Evolutionary conservation across 2,329 filamentous ascomycete species (phyloP).

Genomic region (Cephalotrichum gorgonifer): DNA sequence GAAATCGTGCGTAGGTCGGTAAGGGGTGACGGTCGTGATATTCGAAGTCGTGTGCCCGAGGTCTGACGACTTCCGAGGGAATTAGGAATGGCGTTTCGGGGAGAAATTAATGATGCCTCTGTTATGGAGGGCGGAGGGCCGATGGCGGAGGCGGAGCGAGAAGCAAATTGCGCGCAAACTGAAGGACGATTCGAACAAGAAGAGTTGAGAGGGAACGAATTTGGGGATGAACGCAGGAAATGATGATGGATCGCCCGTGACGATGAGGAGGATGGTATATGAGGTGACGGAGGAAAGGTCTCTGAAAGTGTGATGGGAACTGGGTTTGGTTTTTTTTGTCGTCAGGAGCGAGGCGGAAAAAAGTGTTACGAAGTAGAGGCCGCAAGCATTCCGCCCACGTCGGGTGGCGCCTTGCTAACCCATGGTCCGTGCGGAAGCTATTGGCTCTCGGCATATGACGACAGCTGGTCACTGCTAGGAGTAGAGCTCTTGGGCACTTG

Average conservation of each 20-base stretch:
- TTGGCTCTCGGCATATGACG: not conserved
- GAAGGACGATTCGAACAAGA: not conserved
- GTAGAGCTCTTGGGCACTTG: not conserved
- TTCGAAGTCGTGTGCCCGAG: not conserved
- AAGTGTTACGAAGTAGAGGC: conserved; percentile 4
- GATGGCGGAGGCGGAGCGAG: not conserved
- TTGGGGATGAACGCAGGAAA: not conserved
- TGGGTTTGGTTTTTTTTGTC: not conserved
- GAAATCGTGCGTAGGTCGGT: not conserved
- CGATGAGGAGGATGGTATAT: not conserved
- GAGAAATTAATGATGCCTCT: not conserved
- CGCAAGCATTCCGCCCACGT: too few relatives aligned
- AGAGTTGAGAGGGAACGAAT: not conserved
- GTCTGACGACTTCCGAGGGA: not conserved
- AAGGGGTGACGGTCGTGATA: not conserved
- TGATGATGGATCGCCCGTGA: conserved; percentile 1
- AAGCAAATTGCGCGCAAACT: not conserved
- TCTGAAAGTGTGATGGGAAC: conserved; percentile 1
- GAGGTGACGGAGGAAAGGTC: not conserved
- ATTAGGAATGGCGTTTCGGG: not conserved
- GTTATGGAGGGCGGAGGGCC: not conserved
- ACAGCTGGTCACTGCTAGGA: not conserved
- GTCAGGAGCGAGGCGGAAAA: conserved; percentile 2
- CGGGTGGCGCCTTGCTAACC: not conserved
- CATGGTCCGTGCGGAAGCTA: not conserved